Evolutionary conservation across 2,329 filamentous ascomycete species (phyloP).

Genomic region (Chaetomium globosum): DNA sequence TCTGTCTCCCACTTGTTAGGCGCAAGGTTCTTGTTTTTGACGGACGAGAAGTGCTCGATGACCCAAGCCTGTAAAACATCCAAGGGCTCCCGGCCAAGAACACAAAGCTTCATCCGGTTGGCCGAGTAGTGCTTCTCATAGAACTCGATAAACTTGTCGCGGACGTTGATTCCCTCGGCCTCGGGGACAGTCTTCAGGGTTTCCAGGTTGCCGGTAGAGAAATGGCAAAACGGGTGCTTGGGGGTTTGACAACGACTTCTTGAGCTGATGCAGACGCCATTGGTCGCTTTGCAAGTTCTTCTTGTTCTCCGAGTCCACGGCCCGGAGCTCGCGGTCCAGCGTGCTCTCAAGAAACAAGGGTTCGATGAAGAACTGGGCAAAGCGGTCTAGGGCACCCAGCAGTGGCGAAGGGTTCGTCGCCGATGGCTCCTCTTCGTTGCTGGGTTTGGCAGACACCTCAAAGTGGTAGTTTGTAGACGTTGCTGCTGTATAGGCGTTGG

Average conservation of each 20-base stretch:
- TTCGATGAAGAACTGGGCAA: conserved; percentile 90
- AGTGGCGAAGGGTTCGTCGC: conserved; percentile 63
- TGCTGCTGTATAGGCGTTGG: conserved; percentile 90
- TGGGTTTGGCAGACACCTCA: conserved; percentile 81
- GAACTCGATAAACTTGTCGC: conserved; percentile 90
- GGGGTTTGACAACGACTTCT: conserved; percentile 87
- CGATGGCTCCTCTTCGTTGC: conserved; percentile 59
- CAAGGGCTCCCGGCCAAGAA: conserved; percentile 78
- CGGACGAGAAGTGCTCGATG: conserved; percentile 75
- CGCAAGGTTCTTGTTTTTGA: conserved; percentile 79
- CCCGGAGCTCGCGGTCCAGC: conserved; percentile 81
- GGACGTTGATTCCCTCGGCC: conserved; percentile 76
- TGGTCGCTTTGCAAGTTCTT: conserved; percentile 92
- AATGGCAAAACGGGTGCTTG: conserved; percentile 85
- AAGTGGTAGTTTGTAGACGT: conserved; percentile 99
- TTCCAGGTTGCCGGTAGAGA: conserved; percentile 86
- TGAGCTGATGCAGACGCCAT: conserved; percentile 85
- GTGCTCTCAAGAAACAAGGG: conserved; percentile 85
- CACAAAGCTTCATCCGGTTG: conserved; percentile 89
- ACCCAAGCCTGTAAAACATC: conserved; percentile 85
- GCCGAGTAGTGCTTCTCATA: conserved; percentile 88
- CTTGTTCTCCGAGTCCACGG: conserved; percentile 95
- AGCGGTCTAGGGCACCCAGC: conserved; percentile 82
- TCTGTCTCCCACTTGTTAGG: conserved; percentile 59
- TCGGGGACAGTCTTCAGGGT: conserved; percentile 83